Evolutionary conservation across 2,329 filamentous ascomycete genomes (phyloP).

Genomic region (Trichophyton equinum): DNA sequence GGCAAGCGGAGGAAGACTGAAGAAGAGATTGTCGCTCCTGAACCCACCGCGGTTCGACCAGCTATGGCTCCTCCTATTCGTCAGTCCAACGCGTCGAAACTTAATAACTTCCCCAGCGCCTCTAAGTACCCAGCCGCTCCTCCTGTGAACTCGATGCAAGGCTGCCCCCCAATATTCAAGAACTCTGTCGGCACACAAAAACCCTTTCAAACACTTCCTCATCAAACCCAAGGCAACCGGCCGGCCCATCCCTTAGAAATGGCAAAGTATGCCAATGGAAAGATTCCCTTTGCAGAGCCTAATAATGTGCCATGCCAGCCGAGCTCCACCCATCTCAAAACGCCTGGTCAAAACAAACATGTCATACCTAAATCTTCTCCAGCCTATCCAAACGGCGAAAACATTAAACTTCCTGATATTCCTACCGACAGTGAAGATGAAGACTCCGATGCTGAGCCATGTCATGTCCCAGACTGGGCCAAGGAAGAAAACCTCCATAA

Average conservation of each 20-base stretch:
- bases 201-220: slow-evolving; percentile 27
- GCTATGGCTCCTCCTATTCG: slow-evolving; percentile 77
- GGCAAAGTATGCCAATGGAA: slow-evolving; percentile 75
- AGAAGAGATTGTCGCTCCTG: slow-evolving; percentile 51
- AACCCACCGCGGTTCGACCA: slow-evolving; percentile 44
- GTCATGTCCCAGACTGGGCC: slow-evolving; percentile 68
- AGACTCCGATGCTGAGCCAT: slow-evolving; percentile 50
- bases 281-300: slow-evolving; percentile 75
- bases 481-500: slow-evolving; percentile 70
- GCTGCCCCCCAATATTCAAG: slow-evolving; percentile 10
- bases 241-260: slow-evolving; percentile 63
- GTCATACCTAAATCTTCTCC: slow-evolving; percentile 53
- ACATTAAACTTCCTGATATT: slow-evolving; percentile 87
- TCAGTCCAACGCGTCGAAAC: slow-evolving; percentile 63
- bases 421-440: slow-evolving; percentile 88
- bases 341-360: slow-evolving; percentile 29
- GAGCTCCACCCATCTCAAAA: not conserved
- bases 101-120: slow-evolving; percentile 33
- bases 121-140: slow-evolving; percentile 19
- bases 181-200: slow-evolving; percentile 34
- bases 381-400: slow-evolving; percentile 76
- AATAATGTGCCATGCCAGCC: slow-evolving; percentile 34
- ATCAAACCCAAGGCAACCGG: slow-evolving; percentile 48
- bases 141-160: slow-evolving; percentile 41
- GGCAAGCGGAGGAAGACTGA: slow-evolving; percentile 71